These are phyloP conservation scores for Lactarius evosmus DNA, from an alignment of 768 basidiomycete genomes.

Conservation along the genomic window DNA sequence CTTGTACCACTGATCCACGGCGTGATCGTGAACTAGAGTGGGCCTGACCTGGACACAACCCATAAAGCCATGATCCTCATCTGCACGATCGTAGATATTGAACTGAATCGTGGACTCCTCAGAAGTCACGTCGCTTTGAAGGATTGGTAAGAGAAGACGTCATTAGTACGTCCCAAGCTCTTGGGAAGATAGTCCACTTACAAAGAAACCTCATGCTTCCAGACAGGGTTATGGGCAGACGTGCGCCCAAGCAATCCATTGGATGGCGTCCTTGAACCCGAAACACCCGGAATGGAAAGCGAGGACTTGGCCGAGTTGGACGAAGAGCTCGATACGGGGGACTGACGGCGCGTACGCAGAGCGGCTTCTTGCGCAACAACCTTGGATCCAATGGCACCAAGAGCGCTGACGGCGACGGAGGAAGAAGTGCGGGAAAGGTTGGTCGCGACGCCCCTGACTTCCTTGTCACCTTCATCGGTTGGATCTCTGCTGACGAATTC, in stretches of 20 bases:
- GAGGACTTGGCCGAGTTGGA: constrained; percentile 27
- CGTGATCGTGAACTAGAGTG: constrained; percentile 85
- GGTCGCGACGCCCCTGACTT: constrained; percentile 78
- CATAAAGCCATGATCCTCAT: constrained; percentile 81
- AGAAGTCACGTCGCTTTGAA: constrained; percentile 85
- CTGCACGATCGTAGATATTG: constrained; percentile 88
- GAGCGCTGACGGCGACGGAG: constrained; percentile 60
- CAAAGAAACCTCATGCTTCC: constrained; percentile 99
- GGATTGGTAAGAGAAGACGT: constrained; percentile 17
- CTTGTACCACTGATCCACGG: constrained; percentile 97
- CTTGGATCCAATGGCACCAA: constrained; percentile 58
- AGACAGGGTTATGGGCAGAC: constrained; percentile 86
- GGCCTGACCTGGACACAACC: constrained; percentile 92
- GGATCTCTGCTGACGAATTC: constrained; percentile 95
- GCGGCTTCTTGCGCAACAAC: constrained; percentile 35
- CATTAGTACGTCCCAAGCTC: constrained; percentile 6
- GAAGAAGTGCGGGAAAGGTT: constrained; percentile 54
- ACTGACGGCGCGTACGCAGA: constrained; percentile 20
- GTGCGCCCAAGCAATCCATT: constrained; percentile 50
- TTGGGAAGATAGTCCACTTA: constrained; percentile 45
- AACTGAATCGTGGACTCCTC: constrained; percentile 79
- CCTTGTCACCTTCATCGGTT: constrained; percentile 79
- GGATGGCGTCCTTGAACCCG: constrained; percentile 33
- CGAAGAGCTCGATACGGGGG: constrained; percentile 21
- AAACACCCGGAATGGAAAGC: constrained; percentile 26